Evolutionary conservation across 108 stramenopile genomes (phyloP), one percentile per base, ranked within the genome.

Genomic region (Aurantiochytrium sp.): DNA sequence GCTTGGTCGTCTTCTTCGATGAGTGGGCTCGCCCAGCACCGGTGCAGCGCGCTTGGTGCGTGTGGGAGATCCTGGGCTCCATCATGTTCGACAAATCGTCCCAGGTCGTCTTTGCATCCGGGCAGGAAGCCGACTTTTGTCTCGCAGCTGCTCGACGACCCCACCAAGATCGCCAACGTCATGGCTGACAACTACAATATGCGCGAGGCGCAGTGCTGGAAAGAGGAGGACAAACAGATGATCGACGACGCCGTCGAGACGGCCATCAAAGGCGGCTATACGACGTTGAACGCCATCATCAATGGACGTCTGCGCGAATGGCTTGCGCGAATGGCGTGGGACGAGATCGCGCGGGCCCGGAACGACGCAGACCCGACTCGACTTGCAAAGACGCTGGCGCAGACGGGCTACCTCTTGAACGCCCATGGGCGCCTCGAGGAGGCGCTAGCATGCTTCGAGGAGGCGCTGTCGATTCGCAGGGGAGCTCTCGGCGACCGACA

Each of bases 21-120:
- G 6, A 6, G 10, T 81, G 73, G 73, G 42, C 6, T 6, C 6
- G 32, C 36, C 73, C 73, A 6, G 12, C 45, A 1, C 73, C 73
- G 6, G 1, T 81, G 73, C 39, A 81, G 73, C 73, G 73, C 19
- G 73, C 73, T 30, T 81, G 73, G 73, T 81, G 73, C 24, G 36
- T 81, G 15, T 81, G 73, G 73, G 73, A 81, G 45, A 2, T 42
- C n/a, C 24, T 81, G 6, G 73, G 73, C 0, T 41, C 42, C 24
- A 30, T 81, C 42, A 41, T 30, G 8, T 30, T 6, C 42, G 73
- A n/a, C 6, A 37, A 19, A 27, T 42, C 4, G 0, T 6, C 32
- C 1, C 42, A 81, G 2, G 45, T 37, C 1, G 12, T 81, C 6
- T 81, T 30, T 24, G 45, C 39, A 6, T 24, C 0, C 1, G 73